Evolutionary conservation across 1,139 yeast genomes (phyloP).

Genomic region (Nakaseomyces sp.): DNA sequence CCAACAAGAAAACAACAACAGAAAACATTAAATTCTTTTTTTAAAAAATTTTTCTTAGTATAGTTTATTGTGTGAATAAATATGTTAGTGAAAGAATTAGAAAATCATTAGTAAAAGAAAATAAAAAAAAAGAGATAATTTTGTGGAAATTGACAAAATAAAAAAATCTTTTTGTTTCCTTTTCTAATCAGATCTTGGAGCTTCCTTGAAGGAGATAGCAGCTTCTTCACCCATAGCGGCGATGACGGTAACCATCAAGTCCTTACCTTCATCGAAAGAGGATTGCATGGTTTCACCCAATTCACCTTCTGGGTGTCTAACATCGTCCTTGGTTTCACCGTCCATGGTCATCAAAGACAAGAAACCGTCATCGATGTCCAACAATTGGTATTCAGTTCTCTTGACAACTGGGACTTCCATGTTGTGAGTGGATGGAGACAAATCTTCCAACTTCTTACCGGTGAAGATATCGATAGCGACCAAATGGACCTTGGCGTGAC

Average conservation of each 20-base stretch:
- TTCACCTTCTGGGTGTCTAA: constrained; percentile 96
- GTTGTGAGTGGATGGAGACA: constrained; percentile 99
- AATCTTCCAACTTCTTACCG: constrained; percentile 98
- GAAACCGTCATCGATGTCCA: constrained; percentile 97
- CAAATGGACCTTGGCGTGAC: constrained; percentile 99
- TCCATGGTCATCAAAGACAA: constrained; percentile 93
- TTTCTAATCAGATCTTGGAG: constrained; percentile 57
- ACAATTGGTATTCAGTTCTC: constrained; percentile 93
- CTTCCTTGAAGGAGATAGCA: constrained; percentile 95
- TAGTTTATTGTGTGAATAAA: too few species aligned
- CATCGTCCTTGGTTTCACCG: constrained; percentile 99
- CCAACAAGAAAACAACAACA: too few species aligned
- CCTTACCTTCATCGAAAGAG: constrained; percentile 97
- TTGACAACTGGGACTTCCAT: constrained; percentile 98
- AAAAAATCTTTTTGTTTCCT: too few species aligned
- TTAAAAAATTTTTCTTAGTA: too few species aligned
- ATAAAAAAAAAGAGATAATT: neutral
- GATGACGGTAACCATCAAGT: constrained; percentile 88
- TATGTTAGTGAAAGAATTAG: neutral
- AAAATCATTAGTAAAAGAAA: neutral
- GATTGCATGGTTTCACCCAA: constrained; percentile 85
- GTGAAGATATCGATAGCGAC: constrained; percentile 99
- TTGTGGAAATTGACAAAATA: too few species aligned
- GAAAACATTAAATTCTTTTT: too few species aligned
- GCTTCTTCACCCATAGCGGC: constrained; percentile 99